phyloP scores from a whole-genome alignment of 768 basidiomycete genomes.

The Hygrophorus russula region DNA sequence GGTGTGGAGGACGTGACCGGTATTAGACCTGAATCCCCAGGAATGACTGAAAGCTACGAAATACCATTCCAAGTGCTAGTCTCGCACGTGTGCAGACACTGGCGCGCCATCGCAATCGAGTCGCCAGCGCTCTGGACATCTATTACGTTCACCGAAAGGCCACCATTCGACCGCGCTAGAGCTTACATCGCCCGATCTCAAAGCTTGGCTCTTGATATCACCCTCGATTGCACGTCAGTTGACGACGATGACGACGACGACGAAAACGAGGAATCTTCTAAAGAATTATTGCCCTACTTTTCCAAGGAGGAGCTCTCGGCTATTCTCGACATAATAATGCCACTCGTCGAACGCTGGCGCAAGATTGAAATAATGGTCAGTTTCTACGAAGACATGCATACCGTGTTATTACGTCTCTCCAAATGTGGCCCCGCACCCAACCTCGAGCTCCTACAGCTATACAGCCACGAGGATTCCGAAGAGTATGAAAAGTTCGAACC shows the following conservation, averaged over 20 bases:
- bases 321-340: slow-evolving; percentile 34
- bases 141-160: slow-evolving; percentile 12
- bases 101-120: slow-evolving; percentile 19
- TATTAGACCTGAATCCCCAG: neutral
- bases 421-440: slow-evolving; percentile 35
- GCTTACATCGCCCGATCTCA: slow-evolving; percentile 44
- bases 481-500: slow-evolving; percentile 28
- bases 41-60: neutral
- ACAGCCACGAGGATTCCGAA: slow-evolving; percentile 42
- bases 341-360: slow-evolving; percentile 46
- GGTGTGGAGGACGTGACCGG: neutral
- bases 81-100: slow-evolving; percentile 22
- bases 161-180: slow-evolving; percentile 31
- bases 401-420: slow-evolving; percentile 31
- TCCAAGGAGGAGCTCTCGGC: slow-evolving; percentile 21
- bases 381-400: slow-evolving; percentile 35
- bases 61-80: slow-evolving; percentile 13
- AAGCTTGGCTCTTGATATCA: slow-evolving; percentile 41
- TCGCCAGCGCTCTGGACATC: slow-evolving; percentile 18
- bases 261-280: slow-evolving; percentile 6
- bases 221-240: slow-evolving; percentile 29
- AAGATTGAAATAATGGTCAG: slow-evolving; percentile 34
- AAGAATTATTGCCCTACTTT: slow-evolving; percentile 14
- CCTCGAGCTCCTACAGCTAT: slow-evolving; percentile 46
- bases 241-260: slow-evolving; percentile 13